A percentile compares a stretch with the other conserved stretches of the same genome.
These are phyloP conservation scores for Naganishia kalamii DNA, from an alignment of 768 basidiomycete genomes.

Conservation along the genomic window DNA sequence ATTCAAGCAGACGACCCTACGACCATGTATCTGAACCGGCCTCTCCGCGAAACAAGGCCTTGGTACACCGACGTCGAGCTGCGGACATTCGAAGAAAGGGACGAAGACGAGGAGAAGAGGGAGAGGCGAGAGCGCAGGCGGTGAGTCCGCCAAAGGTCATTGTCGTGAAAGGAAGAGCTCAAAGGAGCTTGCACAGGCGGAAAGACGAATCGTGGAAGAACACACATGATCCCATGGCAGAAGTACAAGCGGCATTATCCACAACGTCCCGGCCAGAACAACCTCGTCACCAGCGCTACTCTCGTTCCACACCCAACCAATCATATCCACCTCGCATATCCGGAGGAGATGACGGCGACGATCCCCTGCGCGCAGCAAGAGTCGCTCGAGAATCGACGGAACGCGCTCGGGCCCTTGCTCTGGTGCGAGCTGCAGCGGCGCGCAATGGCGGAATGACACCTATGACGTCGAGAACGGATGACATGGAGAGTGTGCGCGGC, in stretches of 20 bases:
- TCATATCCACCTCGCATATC: conserved; percentile 5
- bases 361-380: conserved; percentile 26
- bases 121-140: conserved; percentile 28
- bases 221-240: conserved; percentile 40
- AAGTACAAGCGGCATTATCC: conserved; percentile 33
- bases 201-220: conserved; percentile 39
- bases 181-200: conserved; percentile 26
- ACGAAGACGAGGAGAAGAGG: conserved; percentile 40
- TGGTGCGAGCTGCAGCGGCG: conserved; percentile 27
- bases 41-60: conserved; percentile 45
- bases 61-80: conserved; percentile 46
- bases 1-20: conserved; percentile 42
- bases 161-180: background rate
- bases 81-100: conserved; percentile 38
- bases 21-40: conserved; percentile 46
- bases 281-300: background rate
- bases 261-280: conserved; percentile 5
- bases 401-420: conserved; percentile 37
- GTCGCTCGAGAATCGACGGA: conserved; percentile 32
- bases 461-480: background rate
- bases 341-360: background rate
- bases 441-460: background rate
- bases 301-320: background rate
- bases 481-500: background rate
- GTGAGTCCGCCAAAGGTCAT: conserved; percentile 14